phyloP scores from a whole-genome alignment of 805 yeast genomes.

The Cyberlindnera misumaiensis region DNA sequence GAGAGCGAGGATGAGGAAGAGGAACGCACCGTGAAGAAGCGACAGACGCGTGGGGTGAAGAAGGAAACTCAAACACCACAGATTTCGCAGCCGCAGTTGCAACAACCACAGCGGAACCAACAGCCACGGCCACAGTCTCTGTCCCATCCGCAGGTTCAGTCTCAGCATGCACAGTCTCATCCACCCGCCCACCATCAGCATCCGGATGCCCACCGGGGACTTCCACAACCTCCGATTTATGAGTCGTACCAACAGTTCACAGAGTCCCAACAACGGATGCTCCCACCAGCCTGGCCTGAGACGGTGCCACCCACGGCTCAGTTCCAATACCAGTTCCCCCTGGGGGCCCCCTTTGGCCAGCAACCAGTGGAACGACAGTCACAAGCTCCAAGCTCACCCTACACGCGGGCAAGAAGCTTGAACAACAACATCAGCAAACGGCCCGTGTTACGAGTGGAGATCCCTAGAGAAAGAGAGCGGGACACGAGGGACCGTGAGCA shows the following conservation, averaged over 20 bases:
- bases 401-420: constrained; percentile 17
- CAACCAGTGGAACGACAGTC: too few species aligned
- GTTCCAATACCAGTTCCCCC: constrained; percentile 5
- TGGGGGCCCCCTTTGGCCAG: constrained; percentile 3
- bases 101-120: not conserved
- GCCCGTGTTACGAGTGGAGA: constrained; percentile 23
- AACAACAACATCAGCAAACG: constrained; percentile 20
- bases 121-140: not conserved
- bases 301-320: constrained; percentile 4
- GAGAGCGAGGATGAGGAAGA: constrained; percentile 16
- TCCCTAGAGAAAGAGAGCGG: constrained; percentile 9
- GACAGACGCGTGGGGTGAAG: constrained; percentile 7
- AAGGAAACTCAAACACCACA: not conserved
- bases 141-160: constrained; percentile 1
- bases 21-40: constrained; percentile 12
- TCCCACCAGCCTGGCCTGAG: constrained; percentile 8
- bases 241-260: constrained; percentile 1
- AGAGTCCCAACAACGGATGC: constrained; percentile 3
- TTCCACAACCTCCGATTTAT: not conserved
- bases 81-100: not conserved
- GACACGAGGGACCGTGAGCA: constrained; percentile 8
- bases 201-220: not conserved
- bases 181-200: constrained; percentile 1
- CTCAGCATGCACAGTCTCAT: constrained; percentile 1
- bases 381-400: constrained; percentile 5